Percentiles rank a stretch among this genome's conserved stretches.
Conservation (phyloP, 495 filamentous ascomycete genomes). For the Apiosordaria backusii region DNA sequence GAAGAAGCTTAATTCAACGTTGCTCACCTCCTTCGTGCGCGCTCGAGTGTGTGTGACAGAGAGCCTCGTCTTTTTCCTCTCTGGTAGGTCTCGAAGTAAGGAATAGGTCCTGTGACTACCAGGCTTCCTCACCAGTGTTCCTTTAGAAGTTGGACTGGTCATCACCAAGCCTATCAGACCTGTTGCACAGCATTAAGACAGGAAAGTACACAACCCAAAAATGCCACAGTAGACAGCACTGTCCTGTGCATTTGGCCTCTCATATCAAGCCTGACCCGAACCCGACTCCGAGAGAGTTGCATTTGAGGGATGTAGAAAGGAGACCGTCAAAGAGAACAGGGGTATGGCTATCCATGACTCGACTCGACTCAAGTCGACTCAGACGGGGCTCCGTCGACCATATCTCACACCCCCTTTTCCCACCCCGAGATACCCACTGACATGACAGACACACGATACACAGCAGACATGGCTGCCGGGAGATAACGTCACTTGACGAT, state of each 20-base stretch:
- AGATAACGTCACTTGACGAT: background rate
- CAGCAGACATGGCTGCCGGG: background rate
- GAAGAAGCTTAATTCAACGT: conserved; percentile 7
- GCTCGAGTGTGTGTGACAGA: background rate
- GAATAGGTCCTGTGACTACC: background rate
- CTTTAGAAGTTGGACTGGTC: background rate
- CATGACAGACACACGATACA: background rate
- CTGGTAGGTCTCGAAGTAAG: background rate
- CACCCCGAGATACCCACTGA: background rate
- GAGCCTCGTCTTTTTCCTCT: background rate
- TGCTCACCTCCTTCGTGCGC: background rate
- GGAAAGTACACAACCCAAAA: background rate
- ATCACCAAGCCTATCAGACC: background rate
- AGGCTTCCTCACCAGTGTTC: background rate
- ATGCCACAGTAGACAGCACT: background rate
- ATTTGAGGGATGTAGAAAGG: background rate
- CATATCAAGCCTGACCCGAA: background rate
- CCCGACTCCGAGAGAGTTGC: background rate
- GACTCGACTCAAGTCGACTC: background rate
- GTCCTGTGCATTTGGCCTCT: background rate
- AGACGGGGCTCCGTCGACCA: background rate
- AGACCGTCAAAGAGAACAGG: too few relatives aligned
- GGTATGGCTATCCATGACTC: background rate
- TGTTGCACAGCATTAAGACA: background rate
- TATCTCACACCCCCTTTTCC: background rate